Base-by-base conservation (phyloP, 192 early-diverging fungal genomes). In the Lobulomyces angularis region DNA sequence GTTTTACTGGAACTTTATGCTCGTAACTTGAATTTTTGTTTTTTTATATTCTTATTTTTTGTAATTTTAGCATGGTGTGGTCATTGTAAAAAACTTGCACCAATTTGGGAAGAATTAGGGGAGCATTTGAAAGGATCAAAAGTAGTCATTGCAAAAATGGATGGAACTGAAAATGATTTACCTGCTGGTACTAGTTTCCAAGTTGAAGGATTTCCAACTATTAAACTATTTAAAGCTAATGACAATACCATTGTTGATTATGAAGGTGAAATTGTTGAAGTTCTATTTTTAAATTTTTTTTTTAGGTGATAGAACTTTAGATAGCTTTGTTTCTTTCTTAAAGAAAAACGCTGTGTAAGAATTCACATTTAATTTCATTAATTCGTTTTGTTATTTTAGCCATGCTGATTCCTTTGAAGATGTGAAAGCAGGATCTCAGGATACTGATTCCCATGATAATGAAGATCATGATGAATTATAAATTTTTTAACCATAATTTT, bases 1-100 rank as follows among this genome's bases (percentile, higher is more conserved):
- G 90, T 93, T 27, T 82, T 97, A 47, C 58, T 97, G 29, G 88
- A 93, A 65, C 81, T 93, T 56, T 95, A 93, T 64, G 72, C 64
- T 35, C 67, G 48, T 52, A 56, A 45, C 55, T 20, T 18, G 12
- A 54, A 53, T n/a, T 31, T 5, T 20, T 60, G 4, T 56, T 34
- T 19, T 30, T 21, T 27, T 51, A 27, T 61, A 2, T 62, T 55
- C 18, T 16, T 50, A 25, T 27, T 25, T 23, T 45, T 55, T 32
- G 21, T 22, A 27, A 40, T 59, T 23, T 48, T 32, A 38, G 31
- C 61, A 25, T 64, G 61, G 67, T 71, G 71, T 50, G 74, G 73
- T 41, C 73, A 77, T 59, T 77, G 73, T 58, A 67, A 73, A 45
- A 41, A 43, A 44, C 58, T 70, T 23, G 80, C 74, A 25, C 84